Evolutionary conservation across 139 green algal genomes (phyloP).

Genomic region (Chlamydomonas sphaeroides): DNA sequence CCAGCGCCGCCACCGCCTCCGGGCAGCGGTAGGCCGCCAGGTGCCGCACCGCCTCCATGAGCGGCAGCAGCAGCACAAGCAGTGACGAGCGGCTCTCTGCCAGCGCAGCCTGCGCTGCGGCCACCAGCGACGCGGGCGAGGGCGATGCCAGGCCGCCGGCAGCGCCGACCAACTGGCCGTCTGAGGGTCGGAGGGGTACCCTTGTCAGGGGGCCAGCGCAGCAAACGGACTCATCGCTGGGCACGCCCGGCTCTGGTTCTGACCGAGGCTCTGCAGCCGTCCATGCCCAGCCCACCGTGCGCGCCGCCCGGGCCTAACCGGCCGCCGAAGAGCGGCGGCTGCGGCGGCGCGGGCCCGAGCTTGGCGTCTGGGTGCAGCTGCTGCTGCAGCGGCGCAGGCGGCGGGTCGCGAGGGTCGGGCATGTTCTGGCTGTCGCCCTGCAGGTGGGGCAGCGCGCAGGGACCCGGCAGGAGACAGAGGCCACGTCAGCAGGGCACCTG

Average conservation of each 20-base stretch:
- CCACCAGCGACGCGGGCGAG: too few species aligned
- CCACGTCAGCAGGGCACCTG: too few species aligned
- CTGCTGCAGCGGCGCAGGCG: slow-evolving; percentile 17
- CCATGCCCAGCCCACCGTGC: too few species aligned
- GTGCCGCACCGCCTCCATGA: slow-evolving; percentile 71
- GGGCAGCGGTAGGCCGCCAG: slow-evolving; percentile 80
- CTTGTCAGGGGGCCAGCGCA: too few species aligned
- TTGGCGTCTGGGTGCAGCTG: slow-evolving; percentile 42
- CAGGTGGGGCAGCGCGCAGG: background rate
- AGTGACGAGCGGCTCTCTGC: background rate
- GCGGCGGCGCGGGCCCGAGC: slow-evolving; percentile 19
- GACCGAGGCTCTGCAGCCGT: too few species aligned
- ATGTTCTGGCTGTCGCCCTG: slow-evolving; percentile 45
- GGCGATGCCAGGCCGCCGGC: too few species aligned
- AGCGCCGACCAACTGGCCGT: too few species aligned
- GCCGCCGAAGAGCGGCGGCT: slow-evolving; percentile 22
- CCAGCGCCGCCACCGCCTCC: slow-evolving; percentile 78
- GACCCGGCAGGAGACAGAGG: too few species aligned
- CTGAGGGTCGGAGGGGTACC: slow-evolving; percentile 1
- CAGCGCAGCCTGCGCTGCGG: background rate
- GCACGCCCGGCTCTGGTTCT: too few species aligned
- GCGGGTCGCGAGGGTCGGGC: slow-evolving; percentile 36
- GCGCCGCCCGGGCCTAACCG: background rate
- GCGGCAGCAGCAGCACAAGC: slow-evolving; percentile 63
- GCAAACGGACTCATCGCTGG: too few species aligned